A percentile compares a stretch with the other conserved stretches of the same genome.
phyloP scores from a whole-genome alignment of 148 eudicot genomes.

The Arbutus unedo region DNA sequence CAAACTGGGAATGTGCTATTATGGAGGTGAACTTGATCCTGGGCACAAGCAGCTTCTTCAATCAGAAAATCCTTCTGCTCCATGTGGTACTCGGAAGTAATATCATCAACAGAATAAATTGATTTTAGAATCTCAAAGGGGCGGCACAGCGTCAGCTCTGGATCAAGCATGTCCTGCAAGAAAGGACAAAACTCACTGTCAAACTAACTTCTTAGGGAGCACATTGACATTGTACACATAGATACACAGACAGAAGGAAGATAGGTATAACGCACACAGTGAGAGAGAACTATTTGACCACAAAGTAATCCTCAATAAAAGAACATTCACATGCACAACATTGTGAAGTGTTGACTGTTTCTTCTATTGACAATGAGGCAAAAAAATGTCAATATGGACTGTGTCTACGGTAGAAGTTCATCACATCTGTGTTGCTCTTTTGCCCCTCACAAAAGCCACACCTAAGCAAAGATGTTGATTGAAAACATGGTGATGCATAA shows the following conservation, averaged over 20 bases:
- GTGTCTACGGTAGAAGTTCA: not conserved
- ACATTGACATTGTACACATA: not conserved
- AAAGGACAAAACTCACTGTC: not conserved
- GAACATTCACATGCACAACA: not conserved
- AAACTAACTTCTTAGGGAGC: not conserved
- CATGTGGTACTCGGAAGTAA: conserved; percentile 28
- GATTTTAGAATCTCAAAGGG: conserved; percentile 43
- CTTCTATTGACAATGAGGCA: not conserved
- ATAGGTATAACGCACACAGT: not conserved
- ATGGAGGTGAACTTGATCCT: conserved; percentile 26
- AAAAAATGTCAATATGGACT: not conserved
- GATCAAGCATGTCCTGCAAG: conserved; percentile 50
- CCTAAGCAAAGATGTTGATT: not conserved
- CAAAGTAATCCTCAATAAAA: not conserved
- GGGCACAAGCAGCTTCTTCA: conserved; percentile 39
- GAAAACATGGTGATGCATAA: not conserved
- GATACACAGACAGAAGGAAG: not conserved
- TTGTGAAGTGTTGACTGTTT: not conserved
- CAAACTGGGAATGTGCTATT: conserved; percentile 48
- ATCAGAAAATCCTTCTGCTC: conserved; percentile 33
- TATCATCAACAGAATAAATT: conserved; percentile 46
- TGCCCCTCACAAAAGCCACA: not conserved
- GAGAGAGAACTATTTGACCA: not conserved
- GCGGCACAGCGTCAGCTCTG: conserved; percentile 28
- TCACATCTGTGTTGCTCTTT: not conserved